These are phyloP conservation scores for Gossypium stocksii DNA, from an alignment of 345 rosid genomes.

Conservation along the genomic window DNA sequence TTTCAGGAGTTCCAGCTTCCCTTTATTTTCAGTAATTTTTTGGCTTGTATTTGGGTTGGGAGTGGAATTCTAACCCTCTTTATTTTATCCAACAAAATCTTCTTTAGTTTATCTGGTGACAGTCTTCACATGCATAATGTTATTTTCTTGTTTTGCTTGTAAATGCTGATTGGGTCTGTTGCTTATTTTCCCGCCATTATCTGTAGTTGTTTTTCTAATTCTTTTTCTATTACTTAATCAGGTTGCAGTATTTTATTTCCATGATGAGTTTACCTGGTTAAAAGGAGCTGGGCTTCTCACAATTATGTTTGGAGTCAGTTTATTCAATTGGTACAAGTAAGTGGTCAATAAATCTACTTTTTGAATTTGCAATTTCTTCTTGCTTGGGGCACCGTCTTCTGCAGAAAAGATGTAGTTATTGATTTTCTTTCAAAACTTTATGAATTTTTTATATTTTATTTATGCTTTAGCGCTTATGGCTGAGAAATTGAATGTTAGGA, in stretches of 20 bases:
- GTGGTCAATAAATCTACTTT: conserved; percentile 26
- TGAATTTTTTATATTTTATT: neutral
- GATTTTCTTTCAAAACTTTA: neutral
- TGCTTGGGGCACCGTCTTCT: neutral
- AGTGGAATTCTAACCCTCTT: neutral
- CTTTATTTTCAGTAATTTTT: neutral
- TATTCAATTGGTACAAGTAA: conserved; percentile 99
- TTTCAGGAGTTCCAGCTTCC: neutral
- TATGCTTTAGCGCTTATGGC: neutral
- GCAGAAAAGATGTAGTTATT: neutral
- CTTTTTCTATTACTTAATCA: conserved; percentile 27
- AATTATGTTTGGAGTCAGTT: conserved; percentile 83
- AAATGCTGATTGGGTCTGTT: neutral
- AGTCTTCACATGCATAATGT: neutral
- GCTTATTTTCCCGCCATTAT: neutral
- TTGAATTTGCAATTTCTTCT: conserved; percentile 3
- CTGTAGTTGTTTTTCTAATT: neutral
- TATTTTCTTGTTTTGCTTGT: neutral
- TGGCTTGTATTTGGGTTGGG: neutral
- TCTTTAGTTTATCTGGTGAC: neutral
- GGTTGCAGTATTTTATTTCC: conserved; percentile 99
- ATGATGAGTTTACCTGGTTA: conserved; percentile 90
- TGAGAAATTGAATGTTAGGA: neutral
- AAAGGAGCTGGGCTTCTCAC: conserved; percentile 82
- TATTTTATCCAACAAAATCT: neutral